A percentile compares a stretch with the other conserved stretches of the same genome.
Evolutionary conservation across 257 asterid species (phyloP).

Genomic region (Ligustrum vulgare): DNA sequence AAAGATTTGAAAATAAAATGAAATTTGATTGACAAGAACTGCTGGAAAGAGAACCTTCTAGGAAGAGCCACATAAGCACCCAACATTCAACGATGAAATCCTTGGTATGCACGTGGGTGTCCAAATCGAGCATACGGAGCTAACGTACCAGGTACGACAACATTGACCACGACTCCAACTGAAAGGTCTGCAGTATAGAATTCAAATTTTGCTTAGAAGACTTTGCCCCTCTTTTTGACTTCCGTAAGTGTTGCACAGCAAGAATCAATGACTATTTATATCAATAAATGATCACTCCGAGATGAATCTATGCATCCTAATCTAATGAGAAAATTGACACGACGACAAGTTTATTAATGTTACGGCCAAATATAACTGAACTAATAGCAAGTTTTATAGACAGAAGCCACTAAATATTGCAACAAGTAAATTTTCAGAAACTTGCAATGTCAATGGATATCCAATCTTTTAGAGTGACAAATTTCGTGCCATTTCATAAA

Average conservation of each 20-base stretch:
- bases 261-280: conserved; percentile 88
- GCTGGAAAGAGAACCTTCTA: too few species aligned
- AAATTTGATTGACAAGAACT: too few species aligned
- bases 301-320: conserved; percentile 3
- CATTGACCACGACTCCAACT: too few species aligned
- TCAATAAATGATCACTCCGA: conserved; percentile 2
- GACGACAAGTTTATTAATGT: background rate
- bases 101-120: too few species aligned
- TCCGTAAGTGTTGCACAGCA: conserved; percentile 98
- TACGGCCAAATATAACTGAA: background rate
- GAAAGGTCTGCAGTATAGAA: too few species aligned
- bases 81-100: too few species aligned
- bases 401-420: background rate
- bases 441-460: background rate
- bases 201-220: conserved; percentile 76
- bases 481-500: background rate
- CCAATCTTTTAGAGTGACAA: conserved; percentile 1
- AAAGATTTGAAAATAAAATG: too few species aligned
- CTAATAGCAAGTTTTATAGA: background rate
- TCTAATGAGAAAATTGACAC: background rate
- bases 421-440: background rate
- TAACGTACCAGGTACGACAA: too few species aligned
- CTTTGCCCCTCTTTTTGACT: conserved; percentile 94
- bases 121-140: too few species aligned
- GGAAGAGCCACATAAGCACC: too few species aligned